A percentile compares a stretch with the other conserved stretches of the same genome.
Conservation (phyloP, 257 asterid species). For the Henckelia pumila region DNA sequence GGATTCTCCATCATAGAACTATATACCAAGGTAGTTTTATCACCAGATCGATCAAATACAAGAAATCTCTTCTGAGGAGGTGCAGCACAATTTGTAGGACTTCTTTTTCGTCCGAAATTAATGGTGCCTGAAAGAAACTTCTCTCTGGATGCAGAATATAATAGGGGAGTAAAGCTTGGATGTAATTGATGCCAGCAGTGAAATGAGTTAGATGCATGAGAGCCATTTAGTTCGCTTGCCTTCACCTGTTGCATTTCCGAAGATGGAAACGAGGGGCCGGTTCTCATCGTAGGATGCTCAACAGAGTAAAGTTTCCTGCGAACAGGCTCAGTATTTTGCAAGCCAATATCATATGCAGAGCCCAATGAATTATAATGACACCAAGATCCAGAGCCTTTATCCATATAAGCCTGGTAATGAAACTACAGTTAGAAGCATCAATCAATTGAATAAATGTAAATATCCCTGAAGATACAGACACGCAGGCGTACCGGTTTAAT, state of each 20-base stretch:
- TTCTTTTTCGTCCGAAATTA: constrained; percentile 27
- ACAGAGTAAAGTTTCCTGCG: constrained; percentile 38
- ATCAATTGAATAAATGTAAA: constrained; percentile 14
- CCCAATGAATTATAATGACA: constrained; percentile 39
- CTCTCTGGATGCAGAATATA: constrained; percentile 32
- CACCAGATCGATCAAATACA: constrained; percentile 82
- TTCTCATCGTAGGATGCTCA: constrained; percentile 41
- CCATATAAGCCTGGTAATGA: constrained; percentile 69
- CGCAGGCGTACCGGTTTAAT: constrained; percentile 21
- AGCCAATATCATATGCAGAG: constrained; percentile 33
- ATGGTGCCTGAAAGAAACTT: constrained; percentile 20
- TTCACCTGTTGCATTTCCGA: constrained; percentile 37
- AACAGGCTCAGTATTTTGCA: constrained; percentile 34
- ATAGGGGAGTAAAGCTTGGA: constrained; percentile 36
- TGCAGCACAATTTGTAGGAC: constrained; percentile 27
- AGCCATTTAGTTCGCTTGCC: constrained; percentile 35
- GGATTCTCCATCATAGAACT: neutral
- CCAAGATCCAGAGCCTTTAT: constrained; percentile 51
- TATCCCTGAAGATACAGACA: neutral
- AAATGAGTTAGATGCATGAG: constrained; percentile 34
- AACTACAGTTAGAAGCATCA: constrained; percentile 28
- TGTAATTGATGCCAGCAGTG: constrained; percentile 37
- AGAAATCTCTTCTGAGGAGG: constrained; percentile 55
- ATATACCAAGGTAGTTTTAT: constrained; percentile 49
- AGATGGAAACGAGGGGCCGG: constrained; percentile 33